Base-by-base conservation (phyloP, 2,329 filamentous ascomycete genomes). In the Paradendryphiella salina region DNA sequence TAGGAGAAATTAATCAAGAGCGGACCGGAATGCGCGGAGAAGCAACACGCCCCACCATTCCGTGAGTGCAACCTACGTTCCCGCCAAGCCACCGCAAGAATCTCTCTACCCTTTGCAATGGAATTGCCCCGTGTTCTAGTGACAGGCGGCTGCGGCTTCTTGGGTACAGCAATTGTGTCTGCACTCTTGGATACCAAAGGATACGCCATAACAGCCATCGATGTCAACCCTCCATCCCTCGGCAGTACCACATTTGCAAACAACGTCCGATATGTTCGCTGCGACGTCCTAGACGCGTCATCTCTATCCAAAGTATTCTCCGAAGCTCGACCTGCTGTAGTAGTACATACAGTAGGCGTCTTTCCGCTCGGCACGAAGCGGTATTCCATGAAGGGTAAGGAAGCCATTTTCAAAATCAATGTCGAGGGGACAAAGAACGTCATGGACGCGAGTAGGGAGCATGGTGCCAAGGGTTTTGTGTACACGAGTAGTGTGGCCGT, bases 401-500 rank as follows among this genome's bases (percentile, higher is more conserved):
- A 75, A 72, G 75, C 89, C 29, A 87, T 94, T 71, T 83, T 84
- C 64, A 86, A 85, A 71, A 88, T 97, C 69, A 99, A 97, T 72
- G 86, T 96, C 44, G 86, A 90, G 43, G 93, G 93, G 43, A 96
- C 94, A 11, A 80, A 80, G 59, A 85, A 87, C 59, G 82, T 96
- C 40, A 78, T 97, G 46, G 83, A 86, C 29, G 89, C 89, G 13
- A 88, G 88, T 63, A 82, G 82, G 67, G 78, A 82, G 60, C 81
- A 74, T 31, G 86, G 82, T 56, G 90, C 93, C 65, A 89, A 86
- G 75, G 89, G 83, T 0, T 85, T 97, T 58, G 89, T 97, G 38
- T 96, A 93, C 75, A 97, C 93, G 14, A 94, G 89, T 73, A 94
- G 88, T 46, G 88, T 89, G 45, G 95, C 90, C 54, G 87, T 96